Percentiles rank a stretch among this genome's conserved stretches.
phyloP scores from a whole-genome alignment of 352 stramenopile genomes.

The Plasmopara muralis region DNA sequence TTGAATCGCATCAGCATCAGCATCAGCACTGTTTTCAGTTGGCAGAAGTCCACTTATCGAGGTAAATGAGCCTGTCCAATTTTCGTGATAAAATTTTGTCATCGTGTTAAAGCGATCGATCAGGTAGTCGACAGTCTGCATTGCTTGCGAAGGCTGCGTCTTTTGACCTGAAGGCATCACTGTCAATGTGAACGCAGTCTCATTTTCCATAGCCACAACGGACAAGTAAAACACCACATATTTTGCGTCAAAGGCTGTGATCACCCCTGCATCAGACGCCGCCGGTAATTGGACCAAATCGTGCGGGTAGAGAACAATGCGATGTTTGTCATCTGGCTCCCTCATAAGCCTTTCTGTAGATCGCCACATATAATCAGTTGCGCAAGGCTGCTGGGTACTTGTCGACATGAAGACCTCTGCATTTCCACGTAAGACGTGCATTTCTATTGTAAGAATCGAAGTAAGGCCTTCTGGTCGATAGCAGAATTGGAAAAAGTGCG shows the following conservation, averaged over 20 bases:
- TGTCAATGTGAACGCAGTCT: slow-evolving; percentile 38
- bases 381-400: slow-evolving; percentile 53
- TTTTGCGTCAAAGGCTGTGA: neutral
- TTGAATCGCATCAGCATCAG: neutral
- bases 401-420: slow-evolving; percentile 66
- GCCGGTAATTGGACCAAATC: slow-evolving; percentile 23
- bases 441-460: slow-evolving; percentile 55
- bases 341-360: slow-evolving; percentile 19
- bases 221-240: slow-evolving; percentile 47
- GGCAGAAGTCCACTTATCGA: neutral
- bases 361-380: slow-evolving; percentile 68
- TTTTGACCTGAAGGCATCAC: slow-evolving; percentile 67
- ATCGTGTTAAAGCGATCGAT: slow-evolving; percentile 67
- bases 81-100: slow-evolving; percentile 28
- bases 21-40: slow-evolving; percentile 3
- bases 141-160: slow-evolving; percentile 41
- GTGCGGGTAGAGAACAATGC: slow-evolving; percentile 54
- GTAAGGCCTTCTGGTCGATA: slow-evolving; percentile 29
- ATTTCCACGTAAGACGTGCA: slow-evolving; percentile 38
- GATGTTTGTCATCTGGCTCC: slow-evolving; percentile 23
- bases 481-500: slow-evolving; percentile 54
- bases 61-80: slow-evolving; percentile 3
- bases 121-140: slow-evolving; percentile 56
- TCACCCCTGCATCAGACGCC: slow-evolving; percentile 6
- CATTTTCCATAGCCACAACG: slow-evolving; percentile 36